A percentile compares a stretch with the other conserved stretches of the same genome.
phyloP scores from a whole-genome alignment of 306 rosid species.

The Sophora flavescens region DNA sequence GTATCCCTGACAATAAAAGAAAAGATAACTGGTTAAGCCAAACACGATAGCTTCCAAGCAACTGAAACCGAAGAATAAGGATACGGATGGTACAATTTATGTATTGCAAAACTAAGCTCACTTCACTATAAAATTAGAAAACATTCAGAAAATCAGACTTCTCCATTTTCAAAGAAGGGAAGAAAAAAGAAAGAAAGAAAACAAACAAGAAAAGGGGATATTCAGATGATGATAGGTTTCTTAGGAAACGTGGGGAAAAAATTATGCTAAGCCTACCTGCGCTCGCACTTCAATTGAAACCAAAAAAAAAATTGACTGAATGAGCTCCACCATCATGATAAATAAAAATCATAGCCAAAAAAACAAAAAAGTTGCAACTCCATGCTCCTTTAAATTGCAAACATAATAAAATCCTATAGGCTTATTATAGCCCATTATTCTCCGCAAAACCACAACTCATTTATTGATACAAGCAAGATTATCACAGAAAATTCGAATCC shows the following conservation, averaged over 20 bases:
- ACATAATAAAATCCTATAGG: neutral
- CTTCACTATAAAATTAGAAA: neutral
- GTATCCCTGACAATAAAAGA: constrained; percentile 58
- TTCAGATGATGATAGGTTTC: neutral
- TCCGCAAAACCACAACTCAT: constrained; percentile 25
- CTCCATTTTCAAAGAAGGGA: neutral
- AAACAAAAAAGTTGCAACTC: constrained; percentile 17
- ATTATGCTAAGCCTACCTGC: neutral
- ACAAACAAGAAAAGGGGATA: neutral
- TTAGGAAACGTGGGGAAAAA: neutral
- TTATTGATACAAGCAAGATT: too few relatives aligned
- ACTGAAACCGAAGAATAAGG: constrained; percentile 23
- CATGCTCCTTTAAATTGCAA: neutral
- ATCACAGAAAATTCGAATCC: too few relatives aligned
- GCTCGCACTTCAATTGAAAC: neutral
- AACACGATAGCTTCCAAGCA: constrained; percentile 37
- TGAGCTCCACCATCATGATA: neutral
- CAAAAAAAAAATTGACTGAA: neutral
- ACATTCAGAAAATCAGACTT: neutral
- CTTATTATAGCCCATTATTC: neutral
- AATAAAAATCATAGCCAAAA: neutral
- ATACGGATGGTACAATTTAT: neutral
- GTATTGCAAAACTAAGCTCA: constrained; percentile 12
- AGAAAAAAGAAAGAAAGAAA: neutral
- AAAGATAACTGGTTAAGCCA: constrained; percentile 46